Base-by-base conservation (phyloP, 2,329 filamentous ascomycete species). In the Bimuria novae-zelandiae region DNA sequence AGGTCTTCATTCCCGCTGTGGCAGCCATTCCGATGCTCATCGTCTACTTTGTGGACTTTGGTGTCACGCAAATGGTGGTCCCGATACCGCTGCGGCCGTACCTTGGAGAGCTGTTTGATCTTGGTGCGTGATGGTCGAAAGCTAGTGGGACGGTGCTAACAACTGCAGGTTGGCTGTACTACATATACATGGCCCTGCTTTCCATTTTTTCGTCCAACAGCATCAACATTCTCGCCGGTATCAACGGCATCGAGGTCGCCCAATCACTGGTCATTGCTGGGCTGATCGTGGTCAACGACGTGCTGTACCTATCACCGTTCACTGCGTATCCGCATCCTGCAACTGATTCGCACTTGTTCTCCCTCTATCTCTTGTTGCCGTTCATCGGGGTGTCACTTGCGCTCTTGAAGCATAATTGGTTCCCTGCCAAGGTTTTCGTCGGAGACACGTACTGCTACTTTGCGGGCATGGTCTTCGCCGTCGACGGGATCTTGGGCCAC, bases 361-460 rank as follows among this genome's bases (percentile, higher is more conserved):
- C 92, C 8, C 85, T 97, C 55, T 99, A 96, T 78, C 86, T 99
- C 62, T 83, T 99, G 36, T 82, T 97, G 14, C 94, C 94, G 14
- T 97, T 97, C 79, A 83, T 97, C 55, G 94, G 92, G 44, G 94
- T 97, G 49, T 97, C 92, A 7, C 76, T 89, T 45, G 94, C 94
- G 7, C 82, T 99, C 14, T 84, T 94, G 68, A 85, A 78, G 71
- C 92, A 99, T 79, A 99, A 99, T 76, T 95, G 92, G 90, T 99
- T 92, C 71, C 94, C 94, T 0, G 91, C 93, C 21, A 87, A 86
- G 65, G 94, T 97, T 8, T 99, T 99, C 69, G 93, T 97, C 8
- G 94, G 94, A 51, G 94, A 99, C 75, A 99, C 94, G 3, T 99
- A 97, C 82, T 99, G 94, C 82, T 99, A 99, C 78, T 97, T 99